Base-by-base conservation (phyloP, 805 yeast genomes). In the Cyberlindnera xylosilytica region DNA sequence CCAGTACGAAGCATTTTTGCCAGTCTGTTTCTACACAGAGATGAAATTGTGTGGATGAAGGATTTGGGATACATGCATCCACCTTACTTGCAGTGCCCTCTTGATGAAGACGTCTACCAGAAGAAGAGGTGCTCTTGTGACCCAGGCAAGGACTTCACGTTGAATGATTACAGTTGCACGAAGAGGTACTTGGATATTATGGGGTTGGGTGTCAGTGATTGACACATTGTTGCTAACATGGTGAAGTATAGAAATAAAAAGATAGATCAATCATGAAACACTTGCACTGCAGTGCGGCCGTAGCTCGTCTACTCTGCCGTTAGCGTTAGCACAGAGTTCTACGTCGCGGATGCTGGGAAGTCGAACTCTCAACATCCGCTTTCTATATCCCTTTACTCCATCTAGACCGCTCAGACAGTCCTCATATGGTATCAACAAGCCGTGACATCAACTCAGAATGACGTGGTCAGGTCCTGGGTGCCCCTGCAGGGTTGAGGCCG, bases 1-100 rank as follows among this genome's bases (percentile, higher is more conserved):
- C 95, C 95, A 17, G 81, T 87, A 37, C 90, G 86, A 60, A 81
- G 90, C 6, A 79, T 87, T 50, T 95, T 89, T 17, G 91, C 81
- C 18, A 69, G 90, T 9, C 65, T 87, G 46, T 81, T 87, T 66
- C 59, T 85, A 55, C 77, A 81, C 34, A 76, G 72, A 56, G 77
- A 74, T 39, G 70, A 79, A 56, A 64, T 87, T 33, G 88, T 84
- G 56, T 79, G 83, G 72, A 83, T 88, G 61, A 79, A 78, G 41
- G 93, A 86, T 60, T 74, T 87, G 47, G 95, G 95, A 34, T 87
- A 87, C 65, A 75, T 60, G 62, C 96, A 87, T 60, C 80, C 74
- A 42, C 95, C 95, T 60, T 71, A 73, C 73, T 67, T 75, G 52
- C 81, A 82, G 64, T 84, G 93, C 72, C 96, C 97, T 4, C 68